phyloP scores from a whole-genome alignment of 768 basidiomycete species.

The Melanogaster broomeanus region DNA sequence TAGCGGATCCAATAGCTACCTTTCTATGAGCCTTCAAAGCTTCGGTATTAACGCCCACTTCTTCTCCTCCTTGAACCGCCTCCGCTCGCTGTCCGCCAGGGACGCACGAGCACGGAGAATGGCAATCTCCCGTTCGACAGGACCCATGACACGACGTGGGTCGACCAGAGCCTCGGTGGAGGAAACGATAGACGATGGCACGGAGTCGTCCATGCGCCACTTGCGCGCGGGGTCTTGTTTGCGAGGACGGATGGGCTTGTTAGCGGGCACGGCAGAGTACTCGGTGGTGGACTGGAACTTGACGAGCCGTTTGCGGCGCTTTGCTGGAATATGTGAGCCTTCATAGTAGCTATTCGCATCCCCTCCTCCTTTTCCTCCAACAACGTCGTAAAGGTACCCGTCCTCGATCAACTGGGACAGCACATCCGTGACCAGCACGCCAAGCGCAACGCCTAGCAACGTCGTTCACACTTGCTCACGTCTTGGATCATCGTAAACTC shows the following conservation, averaged over 20 bases:
- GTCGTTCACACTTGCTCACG: constrained; percentile 53
- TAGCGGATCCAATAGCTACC: constrained; percentile 5
- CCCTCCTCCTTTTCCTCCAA: constrained; percentile 3
- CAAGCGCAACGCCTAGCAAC: constrained; percentile 66
- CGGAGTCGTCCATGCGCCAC: constrained; percentile 37
- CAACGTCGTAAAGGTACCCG: constrained; percentile 34
- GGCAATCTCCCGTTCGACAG: constrained; percentile 74
- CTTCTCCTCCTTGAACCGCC: constrained; percentile 81
- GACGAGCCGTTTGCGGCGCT: constrained; percentile 44
- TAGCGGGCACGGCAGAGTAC: constrained; percentile 18
- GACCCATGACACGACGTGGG: constrained; percentile 56
- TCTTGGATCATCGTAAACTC: constrained; percentile 63
- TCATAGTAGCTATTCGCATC: constrained; percentile 24
- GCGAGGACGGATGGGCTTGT: constrained; percentile 26
- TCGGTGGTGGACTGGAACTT: constrained; percentile 49
- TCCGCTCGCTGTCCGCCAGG: constrained; percentile 79
- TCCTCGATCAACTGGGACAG: constrained; percentile 66
- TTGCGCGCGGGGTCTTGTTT: constrained; percentile 30
- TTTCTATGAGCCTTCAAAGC: constrained; percentile 5
- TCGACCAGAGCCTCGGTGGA: constrained; percentile 68
- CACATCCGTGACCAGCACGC: constrained; percentile 70
- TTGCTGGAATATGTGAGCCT: constrained; percentile 12
- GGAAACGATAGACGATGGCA: constrained; percentile 60
- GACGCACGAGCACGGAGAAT: constrained; percentile 75
- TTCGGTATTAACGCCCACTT: constrained; percentile 68